Conservation (phyloP, 164 flowering plant genomes). For the Kalanchoe fedtschenkoi region DNA sequence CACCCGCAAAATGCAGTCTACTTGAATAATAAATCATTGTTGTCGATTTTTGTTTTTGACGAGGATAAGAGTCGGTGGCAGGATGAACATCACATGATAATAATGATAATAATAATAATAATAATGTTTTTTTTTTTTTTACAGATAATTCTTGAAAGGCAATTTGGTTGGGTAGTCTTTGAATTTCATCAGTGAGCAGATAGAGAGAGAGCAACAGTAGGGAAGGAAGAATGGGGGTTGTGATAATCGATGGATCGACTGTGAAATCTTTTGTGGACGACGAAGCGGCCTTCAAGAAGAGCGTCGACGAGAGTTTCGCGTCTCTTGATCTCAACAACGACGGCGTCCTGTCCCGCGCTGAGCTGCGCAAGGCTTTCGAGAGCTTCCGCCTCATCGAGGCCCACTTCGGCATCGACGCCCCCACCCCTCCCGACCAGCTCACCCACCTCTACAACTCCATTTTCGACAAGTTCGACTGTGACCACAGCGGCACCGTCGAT, state of each 20-base stretch:
- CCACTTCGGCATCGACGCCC: conserved; percentile 61
- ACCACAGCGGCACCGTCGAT: conserved; percentile 46
- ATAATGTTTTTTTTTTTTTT: too few relatives aligned
- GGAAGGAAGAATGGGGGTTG: conserved; percentile 56
- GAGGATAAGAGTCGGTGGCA: too few relatives aligned
- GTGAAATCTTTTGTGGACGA: conserved; percentile 45
- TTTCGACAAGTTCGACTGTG: conserved; percentile 62
- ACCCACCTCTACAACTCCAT: conserved; percentile 62
- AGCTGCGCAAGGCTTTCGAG: conserved; percentile 68
- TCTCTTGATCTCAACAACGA: conserved; percentile 59
- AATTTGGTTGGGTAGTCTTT: too few relatives aligned
- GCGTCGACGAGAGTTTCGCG: conserved; percentile 39
- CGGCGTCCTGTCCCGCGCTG: conserved; percentile 63
- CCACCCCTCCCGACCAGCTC: conserved; percentile 56
- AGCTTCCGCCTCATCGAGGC: conserved; percentile 45
- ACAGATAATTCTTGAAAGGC: too few relatives aligned
- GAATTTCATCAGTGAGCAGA: too few relatives aligned
- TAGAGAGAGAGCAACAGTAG: too few relatives aligned
- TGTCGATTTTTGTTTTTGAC: too few relatives aligned
- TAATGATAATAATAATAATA: too few relatives aligned
- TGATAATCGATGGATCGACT: conserved; percentile 67
- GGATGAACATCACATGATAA: too few relatives aligned
- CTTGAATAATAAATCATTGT: too few relatives aligned
- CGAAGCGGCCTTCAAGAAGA: conserved; percentile 43
- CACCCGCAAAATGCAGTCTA: too few relatives aligned